Evolutionary conservation across 2,329 filamentous ascomycete species (phyloP).

Genomic region (Phoma herbarum): DNA sequence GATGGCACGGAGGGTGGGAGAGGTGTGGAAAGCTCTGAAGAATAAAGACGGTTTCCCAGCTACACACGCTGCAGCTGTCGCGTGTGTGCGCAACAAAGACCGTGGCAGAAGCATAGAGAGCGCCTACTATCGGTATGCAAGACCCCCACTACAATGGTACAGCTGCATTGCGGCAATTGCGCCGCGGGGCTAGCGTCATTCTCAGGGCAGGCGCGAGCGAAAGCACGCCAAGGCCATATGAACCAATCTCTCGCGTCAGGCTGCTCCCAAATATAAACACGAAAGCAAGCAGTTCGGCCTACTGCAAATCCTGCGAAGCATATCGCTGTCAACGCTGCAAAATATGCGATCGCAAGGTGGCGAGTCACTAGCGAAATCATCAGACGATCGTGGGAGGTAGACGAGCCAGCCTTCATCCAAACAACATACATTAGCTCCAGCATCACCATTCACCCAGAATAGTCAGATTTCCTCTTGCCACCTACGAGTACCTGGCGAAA

Average conservation of each 20-base stretch:
- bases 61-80: conserved; percentile 40
- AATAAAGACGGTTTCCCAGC: conserved; percentile 25
- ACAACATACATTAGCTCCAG: conserved; percentile 10
- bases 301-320: neutral
- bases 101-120: conserved; percentile 44
- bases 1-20: conserved; percentile 43
- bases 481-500: neutral
- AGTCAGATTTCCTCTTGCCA: conserved; percentile 1
- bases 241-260: conserved; percentile 8
- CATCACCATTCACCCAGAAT: conserved; percentile 2
- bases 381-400: conserved; percentile 19
- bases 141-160: conserved; percentile 30
- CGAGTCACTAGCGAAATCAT: conserved; percentile 17
- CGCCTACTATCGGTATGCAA: conserved; percentile 35
- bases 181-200: conserved; percentile 19
- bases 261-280: conserved; percentile 9
- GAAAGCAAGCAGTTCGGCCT: conserved; percentile 7
- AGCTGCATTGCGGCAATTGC: conserved; percentile 22
- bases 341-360: conserved; percentile 19
- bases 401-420: conserved; percentile 16
- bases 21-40: conserved; percentile 43
- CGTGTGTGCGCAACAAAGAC: conserved; percentile 41
- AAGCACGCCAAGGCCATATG: conserved; percentile 13
- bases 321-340: conserved; percentile 5
- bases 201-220: conserved; percentile 12